Percentiles rank a stretch among this genome's conserved stretches.
Evolutionary conservation across 1,284 basidiomycete species (phyloP).

Genomic region (Apiotrichum domesticum): DNA sequence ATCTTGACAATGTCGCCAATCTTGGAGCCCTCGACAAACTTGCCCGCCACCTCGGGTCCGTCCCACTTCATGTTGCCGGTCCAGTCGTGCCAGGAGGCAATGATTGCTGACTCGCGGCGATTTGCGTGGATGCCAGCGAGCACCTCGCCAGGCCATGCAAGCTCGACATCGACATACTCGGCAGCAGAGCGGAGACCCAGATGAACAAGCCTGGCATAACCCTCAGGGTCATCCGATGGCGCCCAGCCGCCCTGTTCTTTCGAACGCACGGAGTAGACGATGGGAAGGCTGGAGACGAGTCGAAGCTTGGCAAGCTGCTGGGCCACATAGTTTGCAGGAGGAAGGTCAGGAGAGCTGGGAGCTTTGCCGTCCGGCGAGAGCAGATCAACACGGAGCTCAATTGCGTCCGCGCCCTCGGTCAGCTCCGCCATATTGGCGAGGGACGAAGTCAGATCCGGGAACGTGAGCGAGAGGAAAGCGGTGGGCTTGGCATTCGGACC

Average conservation of each 20-base stretch:
- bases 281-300: slow-evolving; percentile 69
- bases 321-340: slow-evolving; percentile 67
- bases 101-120: slow-evolving; percentile 71
- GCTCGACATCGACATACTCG: slow-evolving; percentile 92
- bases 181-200: slow-evolving; percentile 76
- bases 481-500: slow-evolving; percentile 56
- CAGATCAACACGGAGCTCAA: slow-evolving; percentile 90
- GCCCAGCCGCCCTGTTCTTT: slow-evolving; percentile 85
- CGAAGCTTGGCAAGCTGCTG: slow-evolving; percentile 76
- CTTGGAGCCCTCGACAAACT: slow-evolving; percentile 59
- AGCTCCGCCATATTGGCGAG: slow-evolving; percentile 66
- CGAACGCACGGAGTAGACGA: slow-evolving; percentile 88
- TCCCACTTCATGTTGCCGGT: slow-evolving; percentile 80
- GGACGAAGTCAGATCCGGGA: slow-evolving; percentile 73
- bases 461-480: slow-evolving; percentile 88
- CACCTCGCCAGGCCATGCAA: slow-evolving; percentile 61
- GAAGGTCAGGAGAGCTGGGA: slow-evolving; percentile 54
- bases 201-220: slow-evolving; percentile 70
- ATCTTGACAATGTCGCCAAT: slow-evolving; percentile 89
- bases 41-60: slow-evolving; percentile 59
- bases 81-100: slow-evolving; percentile 95
- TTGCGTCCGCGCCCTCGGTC: slow-evolving; percentile 78
- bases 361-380: slow-evolving; percentile 55
- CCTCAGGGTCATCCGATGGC: slow-evolving; percentile 68
- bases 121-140: slow-evolving; percentile 58